Evolutionary conservation across 495 filamentous ascomycete species (phyloP).

Genomic region (Penicillium flavigenum): DNA sequence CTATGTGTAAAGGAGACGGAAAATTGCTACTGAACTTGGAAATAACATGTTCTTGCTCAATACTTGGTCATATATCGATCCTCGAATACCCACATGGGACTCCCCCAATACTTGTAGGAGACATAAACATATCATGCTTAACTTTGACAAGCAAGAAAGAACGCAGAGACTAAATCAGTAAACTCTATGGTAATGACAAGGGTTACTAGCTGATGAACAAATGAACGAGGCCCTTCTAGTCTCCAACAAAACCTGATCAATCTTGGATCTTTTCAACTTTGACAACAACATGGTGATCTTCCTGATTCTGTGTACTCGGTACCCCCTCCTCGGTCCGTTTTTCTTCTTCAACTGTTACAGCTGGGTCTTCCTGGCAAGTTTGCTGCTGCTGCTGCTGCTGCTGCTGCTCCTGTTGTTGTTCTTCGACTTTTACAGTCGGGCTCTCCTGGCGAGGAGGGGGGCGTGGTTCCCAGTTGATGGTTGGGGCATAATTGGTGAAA

Average conservation of each 20-base stretch:
- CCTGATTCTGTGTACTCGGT: background rate
- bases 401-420: background rate
- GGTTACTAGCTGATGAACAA: background rate
- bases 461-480: background rate
- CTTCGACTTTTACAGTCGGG: background rate
- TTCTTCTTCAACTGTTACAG: background rate
- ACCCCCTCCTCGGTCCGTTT: background rate
- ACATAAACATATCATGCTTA: background rate
- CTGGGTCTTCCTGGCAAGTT: background rate
- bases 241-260: background rate
- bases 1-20: background rate
- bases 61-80: background rate
- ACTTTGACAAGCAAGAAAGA: background rate
- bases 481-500: background rate
- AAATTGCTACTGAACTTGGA: background rate
- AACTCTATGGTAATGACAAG: background rate
- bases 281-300: background rate
- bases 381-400: too few species aligned
- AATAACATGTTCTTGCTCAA: background rate
- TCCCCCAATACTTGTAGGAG: background rate
- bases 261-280: conserved; percentile 1
- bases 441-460: background rate
- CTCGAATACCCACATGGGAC: background rate
- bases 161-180: background rate
- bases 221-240: background rate